These are phyloP conservation scores for Cinchona pubescens DNA, from an alignment of 257 asterid species.

Conservation along the genomic window DNA sequence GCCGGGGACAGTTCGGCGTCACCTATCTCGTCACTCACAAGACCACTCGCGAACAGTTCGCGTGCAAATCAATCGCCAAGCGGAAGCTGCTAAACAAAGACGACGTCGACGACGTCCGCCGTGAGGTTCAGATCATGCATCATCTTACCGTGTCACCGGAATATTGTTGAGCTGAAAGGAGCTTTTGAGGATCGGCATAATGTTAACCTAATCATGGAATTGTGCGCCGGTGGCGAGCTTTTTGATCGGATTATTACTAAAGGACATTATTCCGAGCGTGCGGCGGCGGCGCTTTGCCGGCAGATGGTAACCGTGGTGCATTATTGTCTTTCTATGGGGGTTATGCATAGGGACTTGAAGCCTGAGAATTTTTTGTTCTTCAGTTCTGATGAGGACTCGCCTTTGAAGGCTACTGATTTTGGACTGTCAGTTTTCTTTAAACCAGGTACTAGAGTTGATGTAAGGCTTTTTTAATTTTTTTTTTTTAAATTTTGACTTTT, in stretches of 20 bases:
- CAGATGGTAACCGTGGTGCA: constrained; percentile 86
- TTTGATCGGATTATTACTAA: constrained; percentile 74
- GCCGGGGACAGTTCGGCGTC: constrained; percentile 94
- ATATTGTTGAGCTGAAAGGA: constrained; percentile 74
- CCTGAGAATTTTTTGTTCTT: constrained; percentile 78
- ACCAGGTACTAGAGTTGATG: constrained; percentile 42
- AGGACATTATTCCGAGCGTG: constrained; percentile 94
- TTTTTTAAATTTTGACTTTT: too few relatives aligned
- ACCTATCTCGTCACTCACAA: constrained; percentile 69
- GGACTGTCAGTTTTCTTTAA: constrained; percentile 73
- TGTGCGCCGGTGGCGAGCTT: constrained; percentile 89
- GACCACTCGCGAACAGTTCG: constrained; percentile 47
- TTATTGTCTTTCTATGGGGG: constrained; percentile 83
- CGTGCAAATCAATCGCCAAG: constrained; percentile 90
- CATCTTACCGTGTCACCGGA: constrained; percentile 83
- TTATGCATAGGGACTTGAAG: constrained; percentile 82
- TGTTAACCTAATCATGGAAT: constrained; percentile 74
- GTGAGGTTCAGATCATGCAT: constrained; percentile 96
- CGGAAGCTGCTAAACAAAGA: constrained; percentile 61
- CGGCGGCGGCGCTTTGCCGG: constrained; percentile 86
- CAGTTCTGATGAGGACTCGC: constrained; percentile 58
- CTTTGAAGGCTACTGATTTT: constrained; percentile 81
- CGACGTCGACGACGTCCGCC: constrained; percentile 76
- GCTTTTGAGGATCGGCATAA: constrained; percentile 72
- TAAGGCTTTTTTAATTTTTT: neutral